phyloP scores from a whole-genome alignment of 2,329 filamentous ascomycete species.

The Dactylellina cionopaga region DNA sequence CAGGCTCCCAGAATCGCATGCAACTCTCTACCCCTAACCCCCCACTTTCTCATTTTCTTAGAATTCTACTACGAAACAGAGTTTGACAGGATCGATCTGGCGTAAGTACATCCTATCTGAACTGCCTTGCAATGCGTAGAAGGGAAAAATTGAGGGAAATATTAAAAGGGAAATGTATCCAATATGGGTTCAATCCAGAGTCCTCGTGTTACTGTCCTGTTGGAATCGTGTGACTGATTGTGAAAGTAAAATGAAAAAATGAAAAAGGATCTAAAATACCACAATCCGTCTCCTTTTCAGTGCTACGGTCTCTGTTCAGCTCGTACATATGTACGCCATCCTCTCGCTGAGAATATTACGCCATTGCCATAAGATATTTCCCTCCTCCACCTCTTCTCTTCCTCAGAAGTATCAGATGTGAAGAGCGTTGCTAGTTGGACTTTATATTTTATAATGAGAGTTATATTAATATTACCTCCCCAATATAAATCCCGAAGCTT shows the following conservation, averaged over 20 bases:
- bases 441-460: no score
- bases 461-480: no score
- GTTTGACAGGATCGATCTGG: slow-evolving; percentile 41
- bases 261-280: slow-evolving; percentile 19
- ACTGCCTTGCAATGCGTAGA: slow-evolving; percentile 8
- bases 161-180: neutral
- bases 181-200: slow-evolving; percentile 4
- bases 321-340: slow-evolving; percentile 20
- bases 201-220: slow-evolving; percentile 34
- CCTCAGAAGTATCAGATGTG: no score
- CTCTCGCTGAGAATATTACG: neutral
- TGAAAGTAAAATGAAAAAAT: no score
- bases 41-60: slow-evolving; percentile 2
- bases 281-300: neutral
- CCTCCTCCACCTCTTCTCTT: neutral
- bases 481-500: neutral
- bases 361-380: neutral
- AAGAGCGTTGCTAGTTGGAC: no score
- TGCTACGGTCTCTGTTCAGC: slow-evolving; percentile 22
- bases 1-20: neutral
- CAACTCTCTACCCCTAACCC: neutral
- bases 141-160: no score
- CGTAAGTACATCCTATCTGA: slow-evolving; percentile 15
- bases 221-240: slow-evolving; percentile 46
- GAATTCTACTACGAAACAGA: slow-evolving; percentile 28